phyloP scores from a whole-genome alignment of 1,139 yeast species.

The Pichia cactophila region DNA sequence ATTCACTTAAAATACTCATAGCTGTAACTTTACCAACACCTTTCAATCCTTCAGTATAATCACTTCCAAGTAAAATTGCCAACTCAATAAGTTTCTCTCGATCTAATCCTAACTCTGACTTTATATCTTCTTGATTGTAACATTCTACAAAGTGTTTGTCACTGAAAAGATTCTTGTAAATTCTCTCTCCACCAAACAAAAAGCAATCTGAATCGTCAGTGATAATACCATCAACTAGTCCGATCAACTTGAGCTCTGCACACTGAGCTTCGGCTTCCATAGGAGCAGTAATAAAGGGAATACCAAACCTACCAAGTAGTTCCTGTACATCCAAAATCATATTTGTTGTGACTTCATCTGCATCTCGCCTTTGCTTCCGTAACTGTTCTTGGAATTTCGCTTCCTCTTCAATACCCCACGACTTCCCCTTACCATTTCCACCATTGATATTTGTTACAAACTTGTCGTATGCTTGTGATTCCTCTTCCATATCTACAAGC shows the following conservation, averaged over 20 bases:
- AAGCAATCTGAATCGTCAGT: constrained; percentile 98
- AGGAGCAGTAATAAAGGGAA: constrained; percentile 91
- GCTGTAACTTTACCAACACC: constrained; percentile 94
- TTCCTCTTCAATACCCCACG: constrained; percentile 42
- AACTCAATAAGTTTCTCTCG: constrained; percentile 62
- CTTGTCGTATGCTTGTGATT: constrained; percentile 62
- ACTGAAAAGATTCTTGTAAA: constrained; percentile 91
- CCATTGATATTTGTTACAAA: constrained; percentile 34
- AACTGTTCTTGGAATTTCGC: constrained; percentile 50
- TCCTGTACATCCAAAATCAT: constrained; percentile 93
- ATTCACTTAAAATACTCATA: constrained; percentile 88
- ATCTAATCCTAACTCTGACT: constrained; percentile 55
- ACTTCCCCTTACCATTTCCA: constrained; percentile 27
- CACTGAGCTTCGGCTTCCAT: constrained; percentile 99
- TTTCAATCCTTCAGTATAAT: constrained; percentile 84
- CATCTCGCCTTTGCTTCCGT: constrained; percentile 67
- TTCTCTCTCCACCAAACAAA: constrained; percentile 77
- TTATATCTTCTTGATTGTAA: constrained; percentile 57
- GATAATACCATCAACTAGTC: constrained; percentile 86
- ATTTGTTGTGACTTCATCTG: constrained; percentile 81
- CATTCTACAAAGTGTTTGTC: constrained; percentile 90
- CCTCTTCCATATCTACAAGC: constrained; percentile 53
- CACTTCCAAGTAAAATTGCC: constrained; percentile 84
- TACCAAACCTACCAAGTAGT: constrained; percentile 75
- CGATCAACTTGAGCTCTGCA: constrained; percentile 60